phyloP scores from a whole-genome alignment of 2,329 filamentous ascomycete genomes.

The Pseudogymnoascus sp. region DNA sequence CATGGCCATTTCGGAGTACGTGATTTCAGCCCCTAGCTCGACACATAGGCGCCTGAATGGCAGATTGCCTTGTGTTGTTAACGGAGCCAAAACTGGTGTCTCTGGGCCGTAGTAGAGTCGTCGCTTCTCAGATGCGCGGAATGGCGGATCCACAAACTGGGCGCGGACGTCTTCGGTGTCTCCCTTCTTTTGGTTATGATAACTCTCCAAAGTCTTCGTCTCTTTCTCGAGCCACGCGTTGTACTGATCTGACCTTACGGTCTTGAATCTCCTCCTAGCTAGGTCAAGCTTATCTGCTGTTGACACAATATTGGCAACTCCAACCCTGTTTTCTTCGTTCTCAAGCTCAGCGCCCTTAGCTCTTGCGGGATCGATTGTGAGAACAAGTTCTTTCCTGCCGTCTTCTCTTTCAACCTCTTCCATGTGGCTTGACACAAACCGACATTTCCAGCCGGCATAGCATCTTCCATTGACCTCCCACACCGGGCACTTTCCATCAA shows the following conservation, averaged over 20 bases:
- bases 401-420: slow-evolving; percentile 70
- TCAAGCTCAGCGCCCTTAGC: slow-evolving; percentile 19
- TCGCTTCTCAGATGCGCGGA: slow-evolving; percentile 88
- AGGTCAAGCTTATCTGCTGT: slow-evolving; percentile 66
- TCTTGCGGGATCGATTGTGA: slow-evolving; percentile 41
- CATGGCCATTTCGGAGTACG: slow-evolving; percentile 98
- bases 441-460: slow-evolving; percentile 84
- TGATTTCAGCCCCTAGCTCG: slow-evolving; percentile 81
- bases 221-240: slow-evolving; percentile 70
- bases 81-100: slow-evolving; percentile 84
- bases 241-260: slow-evolving; percentile 68
- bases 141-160: slow-evolving; percentile 74
- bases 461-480: slow-evolving; percentile 72
- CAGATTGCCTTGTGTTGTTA: slow-evolving; percentile 94
- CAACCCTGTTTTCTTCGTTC: slow-evolving; percentile 44
- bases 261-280: slow-evolving; percentile 61
- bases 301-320: slow-evolving; percentile 68
- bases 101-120: slow-evolving; percentile 89
- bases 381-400: slow-evolving; percentile 72
- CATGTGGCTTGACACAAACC: slow-evolving; percentile 82
- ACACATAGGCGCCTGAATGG: slow-evolving; percentile 88
- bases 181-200: slow-evolving; percentile 38
- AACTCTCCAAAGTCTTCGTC: slow-evolving; percentile 41
- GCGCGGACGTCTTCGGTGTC: slow-evolving; percentile 66
- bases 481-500: slow-evolving; percentile 72